Evolutionary conservation across 371 early-diverging fungal genomes (phyloP).

Genomic region (Mortierella sp.): DNA sequence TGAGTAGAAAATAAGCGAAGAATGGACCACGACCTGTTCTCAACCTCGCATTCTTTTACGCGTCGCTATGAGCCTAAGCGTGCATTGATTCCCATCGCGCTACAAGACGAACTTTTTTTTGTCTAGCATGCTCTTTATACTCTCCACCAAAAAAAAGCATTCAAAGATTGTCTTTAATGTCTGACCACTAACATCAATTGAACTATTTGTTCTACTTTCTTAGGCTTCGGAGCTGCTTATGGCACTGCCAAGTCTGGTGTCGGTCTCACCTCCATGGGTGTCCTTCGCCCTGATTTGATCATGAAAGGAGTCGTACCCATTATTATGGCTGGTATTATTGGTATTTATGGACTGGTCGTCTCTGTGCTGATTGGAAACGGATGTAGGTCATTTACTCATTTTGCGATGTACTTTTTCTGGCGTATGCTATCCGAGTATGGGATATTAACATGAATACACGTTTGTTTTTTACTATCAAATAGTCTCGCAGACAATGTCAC

Average conservation of each 20-base stretch:
- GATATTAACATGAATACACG: no score
- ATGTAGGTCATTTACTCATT: conserved; percentile 62
- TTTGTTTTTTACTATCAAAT: not conserved
- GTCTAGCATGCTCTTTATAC: no score
- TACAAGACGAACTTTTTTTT: no score
- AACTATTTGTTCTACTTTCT: not conserved
- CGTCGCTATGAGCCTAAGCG: no score
- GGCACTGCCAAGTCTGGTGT: conserved; percentile 94
- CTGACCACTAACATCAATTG: not conserved
- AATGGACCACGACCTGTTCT: not conserved
- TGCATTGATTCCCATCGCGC: not conserved
- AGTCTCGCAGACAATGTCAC: conserved; percentile 69
- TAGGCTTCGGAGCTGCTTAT: conserved; percentile 93
- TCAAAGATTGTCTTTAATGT: not conserved
- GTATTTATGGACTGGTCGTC: conserved; percentile 91
- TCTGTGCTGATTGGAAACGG: conserved; percentile 85
- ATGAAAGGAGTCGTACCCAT: conserved; percentile 92
- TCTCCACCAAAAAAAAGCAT: no score
- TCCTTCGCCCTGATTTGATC: conserved; percentile 89
- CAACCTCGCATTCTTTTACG: no score
- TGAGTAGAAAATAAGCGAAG: not conserved
- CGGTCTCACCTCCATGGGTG: conserved; percentile 90
- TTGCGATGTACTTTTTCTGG: not conserved
- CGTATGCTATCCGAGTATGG: no score
- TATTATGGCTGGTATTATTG: conserved; percentile 96